These are phyloP conservation scores for Lasiodiplodia hormozganensis DNA, from an alignment of 2,329 filamentous ascomycete genomes.

Conservation along the genomic window DNA sequence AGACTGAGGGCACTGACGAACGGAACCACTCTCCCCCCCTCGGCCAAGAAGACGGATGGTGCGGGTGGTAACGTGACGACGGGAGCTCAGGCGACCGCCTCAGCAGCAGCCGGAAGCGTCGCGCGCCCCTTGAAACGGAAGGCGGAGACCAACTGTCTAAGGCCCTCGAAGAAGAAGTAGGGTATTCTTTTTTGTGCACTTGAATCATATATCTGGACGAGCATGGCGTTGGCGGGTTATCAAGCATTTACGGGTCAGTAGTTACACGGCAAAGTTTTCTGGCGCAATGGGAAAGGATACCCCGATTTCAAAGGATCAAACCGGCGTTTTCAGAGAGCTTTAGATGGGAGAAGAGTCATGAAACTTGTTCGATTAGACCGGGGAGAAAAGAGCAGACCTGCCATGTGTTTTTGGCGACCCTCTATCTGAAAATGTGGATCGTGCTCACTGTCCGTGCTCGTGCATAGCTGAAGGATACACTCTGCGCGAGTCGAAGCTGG, in stretches of 20 bases:
- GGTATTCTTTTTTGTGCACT: background rate
- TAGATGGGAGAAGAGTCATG: background rate
- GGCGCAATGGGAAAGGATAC: slow-evolving; percentile 12
- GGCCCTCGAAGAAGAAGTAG: slow-evolving; percentile 17
- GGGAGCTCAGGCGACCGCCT: background rate
- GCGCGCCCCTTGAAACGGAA: slow-evolving; percentile 20
- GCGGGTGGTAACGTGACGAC: background rate
- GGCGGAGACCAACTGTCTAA: slow-evolving; percentile 10
- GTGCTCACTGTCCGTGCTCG: background rate
- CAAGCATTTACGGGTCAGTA: background rate
- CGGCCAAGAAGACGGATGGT: background rate
- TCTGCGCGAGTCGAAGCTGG: background rate
- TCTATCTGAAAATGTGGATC: background rate
- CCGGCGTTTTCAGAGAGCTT: slow-evolving; percentile 9
- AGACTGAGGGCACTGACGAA: slow-evolving; percentile 21
- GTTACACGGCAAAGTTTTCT: slow-evolving; percentile 2
- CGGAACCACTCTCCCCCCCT: background rate
- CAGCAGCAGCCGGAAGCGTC: background rate
- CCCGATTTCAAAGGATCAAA: background rate
- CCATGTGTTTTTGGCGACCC: background rate
- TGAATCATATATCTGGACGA: background rate
- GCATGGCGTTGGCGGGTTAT: slow-evolving; percentile 8
- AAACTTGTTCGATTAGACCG: background rate
- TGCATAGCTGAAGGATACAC: background rate
- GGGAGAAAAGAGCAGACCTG: background rate